phyloP scores from a whole-genome alignment of 306 rosid genomes.

The Ammopiptanthus mongolicus region DNA sequence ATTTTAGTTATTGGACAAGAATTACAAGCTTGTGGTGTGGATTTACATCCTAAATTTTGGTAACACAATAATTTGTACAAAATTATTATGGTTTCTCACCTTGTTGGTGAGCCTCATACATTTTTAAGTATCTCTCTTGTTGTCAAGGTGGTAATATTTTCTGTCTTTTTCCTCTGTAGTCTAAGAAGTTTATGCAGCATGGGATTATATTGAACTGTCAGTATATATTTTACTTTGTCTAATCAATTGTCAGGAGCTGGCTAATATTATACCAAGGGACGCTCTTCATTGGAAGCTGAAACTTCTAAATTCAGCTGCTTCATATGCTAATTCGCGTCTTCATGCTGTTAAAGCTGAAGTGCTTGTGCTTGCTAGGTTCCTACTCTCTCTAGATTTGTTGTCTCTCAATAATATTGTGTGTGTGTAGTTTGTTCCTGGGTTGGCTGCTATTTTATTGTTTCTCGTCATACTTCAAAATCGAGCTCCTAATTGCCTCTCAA shows the following conservation, averaged over 20 bases:
- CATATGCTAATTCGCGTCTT: slow-evolving; percentile 88
- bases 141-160: neutral
- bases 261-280: slow-evolving; percentile 65
- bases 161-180: slow-evolving; percentile 17
- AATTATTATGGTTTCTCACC: neutral
- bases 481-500: neutral
- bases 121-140: slow-evolving; percentile 1
- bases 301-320: slow-evolving; percentile 86
- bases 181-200: slow-evolving; percentile 3
- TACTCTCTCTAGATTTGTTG: slow-evolving; percentile 18
- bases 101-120: neutral
- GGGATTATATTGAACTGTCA: neutral
- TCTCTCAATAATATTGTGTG: neutral
- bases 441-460: neutral
- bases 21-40: slow-evolving; percentile 1
- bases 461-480: neutral
- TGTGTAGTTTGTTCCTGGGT: neutral
- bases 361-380: slow-evolving; percentile 85
- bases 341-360: slow-evolving; percentile 97
- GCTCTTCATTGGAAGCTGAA: slow-evolving; percentile 92
- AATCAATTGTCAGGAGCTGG: slow-evolving; percentile 50
- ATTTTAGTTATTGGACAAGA: slow-evolving; percentile 7
- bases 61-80: neutral
- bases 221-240: slow-evolving; percentile 9
- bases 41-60: neutral